Evolutionary conservation across 2,329 filamentous ascomycete genomes (phyloP).

Genomic region (Colletotrichum aenigma): DNA sequence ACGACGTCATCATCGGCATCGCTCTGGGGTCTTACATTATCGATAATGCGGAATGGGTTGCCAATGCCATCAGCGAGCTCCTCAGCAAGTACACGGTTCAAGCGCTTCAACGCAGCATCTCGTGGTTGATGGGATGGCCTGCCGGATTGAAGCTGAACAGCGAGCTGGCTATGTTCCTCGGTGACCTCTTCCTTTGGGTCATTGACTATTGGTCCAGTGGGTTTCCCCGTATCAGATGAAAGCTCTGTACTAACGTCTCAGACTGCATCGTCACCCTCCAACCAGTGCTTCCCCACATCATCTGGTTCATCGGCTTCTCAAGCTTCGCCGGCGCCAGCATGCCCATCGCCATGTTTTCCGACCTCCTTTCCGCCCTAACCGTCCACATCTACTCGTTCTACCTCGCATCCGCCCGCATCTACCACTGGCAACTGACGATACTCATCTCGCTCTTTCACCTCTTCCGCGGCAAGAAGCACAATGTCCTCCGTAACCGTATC

Average conservation of each 20-base stretch:
- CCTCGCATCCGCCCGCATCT: constrained; percentile 93
- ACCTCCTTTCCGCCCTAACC: constrained; percentile 88
- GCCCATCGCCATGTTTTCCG: constrained; percentile 94
- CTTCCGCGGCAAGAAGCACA: constrained; percentile 97
- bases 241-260: constrained; percentile 36
- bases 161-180: constrained; percentile 90
- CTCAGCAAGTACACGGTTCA: constrained; percentile 85
- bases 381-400: constrained; percentile 99
- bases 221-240: constrained; percentile 29
- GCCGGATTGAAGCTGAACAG: constrained; percentile 94
- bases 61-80: constrained; percentile 76
- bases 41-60: constrained; percentile 88
- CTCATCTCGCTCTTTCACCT: constrained; percentile 98
- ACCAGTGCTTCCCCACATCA: constrained; percentile 81
- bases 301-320: constrained; percentile 92
- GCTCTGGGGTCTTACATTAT: constrained; percentile 96
- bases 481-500: constrained; percentile 94
- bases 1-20: constrained; percentile 98
- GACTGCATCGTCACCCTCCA: constrained; percentile 78
- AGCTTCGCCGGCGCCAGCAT: constrained; percentile 96
- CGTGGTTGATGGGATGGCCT: constrained; percentile 95
- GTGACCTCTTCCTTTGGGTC: constrained; percentile 96
- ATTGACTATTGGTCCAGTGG: constrained; percentile 95
- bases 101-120: constrained; percentile 85
- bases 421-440: constrained; percentile 98